phyloP scores from a whole-genome alignment of 2,329 filamentous ascomycete species.

The Claviceps citrina region DNA sequence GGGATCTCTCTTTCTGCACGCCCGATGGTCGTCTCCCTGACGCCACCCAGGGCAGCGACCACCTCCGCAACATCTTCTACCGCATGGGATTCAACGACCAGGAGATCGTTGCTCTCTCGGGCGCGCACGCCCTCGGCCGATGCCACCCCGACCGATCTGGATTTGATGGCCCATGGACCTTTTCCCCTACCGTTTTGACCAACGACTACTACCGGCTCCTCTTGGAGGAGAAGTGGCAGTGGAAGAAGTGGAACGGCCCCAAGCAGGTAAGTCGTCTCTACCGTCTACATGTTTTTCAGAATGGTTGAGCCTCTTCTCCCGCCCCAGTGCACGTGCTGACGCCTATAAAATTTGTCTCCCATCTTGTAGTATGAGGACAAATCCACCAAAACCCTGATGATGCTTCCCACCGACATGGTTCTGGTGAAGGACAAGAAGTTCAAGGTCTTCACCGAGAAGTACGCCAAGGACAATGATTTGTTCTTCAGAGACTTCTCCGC shows the following conservation, averaged over 20 bases:
- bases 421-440: conserved; percentile 81
- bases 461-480: conserved; percentile 74
- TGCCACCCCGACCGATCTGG: conserved; percentile 83
- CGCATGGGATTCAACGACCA: conserved; percentile 97
- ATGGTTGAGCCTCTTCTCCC: conserved; percentile 3
- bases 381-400: conserved; percentile 80
- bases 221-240: conserved; percentile 81
- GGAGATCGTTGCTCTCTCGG: conserved; percentile 81
- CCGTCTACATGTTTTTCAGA: neutral
- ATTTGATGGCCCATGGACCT: conserved; percentile 81
- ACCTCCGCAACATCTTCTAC: conserved; percentile 82
- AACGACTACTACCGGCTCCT: conserved; percentile 92
- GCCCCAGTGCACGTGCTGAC: conserved; percentile 1
- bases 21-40: conserved; percentile 82
- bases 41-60: conserved; percentile 58
- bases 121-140: conserved; percentile 76
- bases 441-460: conserved; percentile 64
- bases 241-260: conserved; percentile 82
- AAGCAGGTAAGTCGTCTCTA: conserved; percentile 38
- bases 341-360: neutral
- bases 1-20: conserved; percentile 70
- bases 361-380: conserved; percentile 67
- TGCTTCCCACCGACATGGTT: conserved; percentile 85
- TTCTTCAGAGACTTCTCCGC: conserved; percentile 91
- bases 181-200: conserved; percentile 77